Evolutionary conservation across 129 eudicot species (phyloP), one percentile per base, ranked within the genome.

Genomic region (Artemisia annua): DNA sequence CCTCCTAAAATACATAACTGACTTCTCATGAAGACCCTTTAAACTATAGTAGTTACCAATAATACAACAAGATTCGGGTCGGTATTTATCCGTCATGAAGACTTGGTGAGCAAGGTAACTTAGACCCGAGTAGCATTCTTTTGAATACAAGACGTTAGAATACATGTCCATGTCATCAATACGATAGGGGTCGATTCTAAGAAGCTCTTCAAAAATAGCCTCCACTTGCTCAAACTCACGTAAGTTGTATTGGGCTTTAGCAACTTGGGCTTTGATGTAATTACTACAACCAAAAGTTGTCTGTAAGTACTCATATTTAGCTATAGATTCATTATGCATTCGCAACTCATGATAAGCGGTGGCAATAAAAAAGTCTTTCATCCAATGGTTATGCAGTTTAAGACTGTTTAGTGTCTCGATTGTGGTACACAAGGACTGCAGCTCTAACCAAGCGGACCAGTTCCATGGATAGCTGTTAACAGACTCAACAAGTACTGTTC

Each of bases 161-260:
- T 90, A 95, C 91, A 95, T 90, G 73, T 95, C 99, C 97, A 95
- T 90, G 80, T 91, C 97, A 61, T 95, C 99, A 35, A 95, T 81
- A 46, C 97, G 89, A 58, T 90, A 91, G 1, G 99, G 97, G 60
- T 95, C 99, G 19, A 81, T 88, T 74, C 91, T 80, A 11, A 91
- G 63, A 78, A 95, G 96, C 69, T 95, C 99, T 71, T 95, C 99
- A 63, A 95, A 95, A 28, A 90, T 90, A 66, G 88, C 86, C 78
- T 95, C 99, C 0, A 95, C 99, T 79, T 81, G 93, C 64, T 90
- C 99, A 13, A 90, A 95, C 76, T 95, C 91, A 18, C 99, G 83
- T 61, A 90, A 72, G 62, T 81, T 91, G 76, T 95, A 90, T 73
- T 85, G 99, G 72, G 92, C 89, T 78, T 90, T 95, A 20, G 97